Conservation (phyloP, 148 eudicot genomes). For the Rheum nobile region DNA sequence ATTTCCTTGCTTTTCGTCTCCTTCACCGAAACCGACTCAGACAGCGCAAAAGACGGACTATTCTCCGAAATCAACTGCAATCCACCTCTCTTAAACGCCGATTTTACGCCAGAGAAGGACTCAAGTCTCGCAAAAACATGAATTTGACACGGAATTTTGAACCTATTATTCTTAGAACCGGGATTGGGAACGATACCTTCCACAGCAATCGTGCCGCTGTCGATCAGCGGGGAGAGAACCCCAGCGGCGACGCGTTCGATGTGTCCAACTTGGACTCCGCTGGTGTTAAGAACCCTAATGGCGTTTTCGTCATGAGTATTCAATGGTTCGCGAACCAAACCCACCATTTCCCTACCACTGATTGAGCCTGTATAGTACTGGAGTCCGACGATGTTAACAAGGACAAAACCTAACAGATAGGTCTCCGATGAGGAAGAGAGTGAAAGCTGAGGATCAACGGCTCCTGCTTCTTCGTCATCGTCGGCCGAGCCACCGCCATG, state of each 20-base stretch:
- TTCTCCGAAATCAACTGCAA: slow-evolving; percentile 40
- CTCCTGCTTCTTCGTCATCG: slow-evolving; percentile 6
- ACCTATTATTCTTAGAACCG: slow-evolving; percentile 18
- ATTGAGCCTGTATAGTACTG: slow-evolving; percentile 51
- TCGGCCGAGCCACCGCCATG: slow-evolving; percentile 8
- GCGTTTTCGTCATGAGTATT: slow-evolving; percentile 55
- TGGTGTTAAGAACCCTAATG: slow-evolving; percentile 59
- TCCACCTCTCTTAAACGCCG: slow-evolving; percentile 33
- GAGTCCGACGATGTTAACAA: slow-evolving; percentile 62
- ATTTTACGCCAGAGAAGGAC: slow-evolving; percentile 24
- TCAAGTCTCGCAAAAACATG: slow-evolving; percentile 51
- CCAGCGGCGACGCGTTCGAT: slow-evolving; percentile 38
- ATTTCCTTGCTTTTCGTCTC: slow-evolving; percentile 36
- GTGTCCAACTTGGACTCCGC: slow-evolving; percentile 60
- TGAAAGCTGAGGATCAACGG: slow-evolving; percentile 13
- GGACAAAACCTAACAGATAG: slow-evolving; percentile 56
- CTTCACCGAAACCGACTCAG: slow-evolving; percentile 54
- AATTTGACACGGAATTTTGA: slow-evolving; percentile 52
- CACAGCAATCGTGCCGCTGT: slow-evolving; percentile 21
- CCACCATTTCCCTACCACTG: slow-evolving; percentile 67
- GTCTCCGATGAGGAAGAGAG: slow-evolving; percentile 37
- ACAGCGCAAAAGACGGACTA: slow-evolving; percentile 38
- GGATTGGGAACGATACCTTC: slow-evolving; percentile 76
- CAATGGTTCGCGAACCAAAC: slow-evolving; percentile 59
- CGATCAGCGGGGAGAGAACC: slow-evolving; percentile 69